A percentile compares a stretch with the other conserved stretches of the same genome.
Conservation (phyloP, 2,329 filamentous ascomycete genomes). For the Geoglossum cookeanum region DNA sequence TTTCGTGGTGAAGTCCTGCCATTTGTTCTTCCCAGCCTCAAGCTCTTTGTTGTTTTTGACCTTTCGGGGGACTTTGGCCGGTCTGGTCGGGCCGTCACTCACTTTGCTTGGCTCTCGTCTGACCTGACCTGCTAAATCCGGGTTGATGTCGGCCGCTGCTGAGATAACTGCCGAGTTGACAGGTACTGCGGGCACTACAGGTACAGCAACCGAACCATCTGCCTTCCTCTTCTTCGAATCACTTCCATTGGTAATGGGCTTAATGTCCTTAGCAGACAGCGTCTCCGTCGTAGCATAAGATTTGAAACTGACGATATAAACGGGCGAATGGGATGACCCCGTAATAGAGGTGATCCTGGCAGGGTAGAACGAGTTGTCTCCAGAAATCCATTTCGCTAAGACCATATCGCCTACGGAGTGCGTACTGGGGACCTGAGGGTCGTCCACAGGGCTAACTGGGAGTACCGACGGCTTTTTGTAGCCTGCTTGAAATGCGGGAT, state of each 20-base stretch:
- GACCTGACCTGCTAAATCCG: constrained; percentile 43
- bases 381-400: constrained; percentile 75
- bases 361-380: constrained; percentile 78
- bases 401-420: constrained; percentile 83
- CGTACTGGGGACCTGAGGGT: constrained; percentile 30
- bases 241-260: constrained; percentile 45
- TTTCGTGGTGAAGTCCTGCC: constrained; percentile 82
- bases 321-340: constrained; percentile 72
- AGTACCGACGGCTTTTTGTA: constrained; percentile 25
- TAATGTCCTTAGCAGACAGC: constrained; percentile 62
- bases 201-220: constrained; percentile 45
- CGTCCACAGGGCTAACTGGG: constrained; percentile 17
- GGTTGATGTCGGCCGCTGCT: constrained; percentile 46
- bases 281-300: constrained; percentile 69
- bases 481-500: constrained; percentile 53
- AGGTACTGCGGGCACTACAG: constrained; percentile 22
- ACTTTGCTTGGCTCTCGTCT: constrained; percentile 44
- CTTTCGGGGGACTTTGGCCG: constrained; percentile 51
- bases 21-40: constrained; percentile 78
- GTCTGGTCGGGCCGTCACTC: constrained; percentile 36
- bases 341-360: constrained; percentile 88
- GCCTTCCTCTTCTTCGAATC: constrained; percentile 66
- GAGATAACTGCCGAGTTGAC: constrained; percentile 39
- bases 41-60: constrained; percentile 84
- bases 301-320: constrained; percentile 92